Evolutionary conservation across 495 filamentous ascomycete genomes (phyloP).

Genomic region (Aspergillus saccharolyticus): DNA sequence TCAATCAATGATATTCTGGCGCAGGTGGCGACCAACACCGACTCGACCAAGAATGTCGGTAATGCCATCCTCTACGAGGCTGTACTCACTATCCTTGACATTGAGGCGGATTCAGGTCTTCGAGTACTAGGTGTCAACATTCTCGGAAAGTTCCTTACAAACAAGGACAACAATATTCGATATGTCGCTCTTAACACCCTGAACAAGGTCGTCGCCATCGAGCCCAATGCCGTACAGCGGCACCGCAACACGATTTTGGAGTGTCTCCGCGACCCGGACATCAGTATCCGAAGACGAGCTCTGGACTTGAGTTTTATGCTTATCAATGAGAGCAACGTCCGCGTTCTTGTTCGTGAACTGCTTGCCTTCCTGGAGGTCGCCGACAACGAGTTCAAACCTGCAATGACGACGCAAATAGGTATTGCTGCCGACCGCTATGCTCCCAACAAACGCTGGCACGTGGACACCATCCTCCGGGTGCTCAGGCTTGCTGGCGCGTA

Average conservation of each 20-base stretch:
- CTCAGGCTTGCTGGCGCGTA: conserved; percentile 91
- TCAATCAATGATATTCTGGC: conserved; percentile 98
- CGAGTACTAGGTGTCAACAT: conserved; percentile 96
- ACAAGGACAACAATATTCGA: conserved; percentile 98
- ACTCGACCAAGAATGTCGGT: conserved; percentile 96
- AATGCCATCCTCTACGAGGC: conserved; percentile 98
- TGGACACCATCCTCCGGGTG: conserved; percentile 95
- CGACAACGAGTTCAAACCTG: conserved; percentile 97
- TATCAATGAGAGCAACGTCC: conserved; percentile 93
- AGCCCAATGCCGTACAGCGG: conserved; percentile 94
- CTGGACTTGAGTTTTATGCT: conserved; percentile 96
- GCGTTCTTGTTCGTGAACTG: conserved; percentile 85
- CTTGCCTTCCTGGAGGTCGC: conserved; percentile 93
- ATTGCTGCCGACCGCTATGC: conserved; percentile 94
- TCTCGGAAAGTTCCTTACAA: conserved; percentile 92
- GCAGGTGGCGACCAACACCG: conserved; percentile 97
- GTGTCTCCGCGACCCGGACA: conserved; percentile 96
- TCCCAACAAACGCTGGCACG: conserved; percentile 95
- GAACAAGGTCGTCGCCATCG: conserved; percentile 96
- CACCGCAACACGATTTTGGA: conserved; percentile 97
- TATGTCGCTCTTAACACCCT: conserved; percentile 96
- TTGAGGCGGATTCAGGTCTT: conserved; percentile 92
- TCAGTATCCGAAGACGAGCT: conserved; percentile 90
- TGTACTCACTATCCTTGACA: conserved; percentile 94
- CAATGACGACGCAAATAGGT: conserved; percentile 95